Evolutionary conservation across 2,329 filamentous ascomycete genomes (phyloP).

Genomic region (Huntiella savannae): DNA sequence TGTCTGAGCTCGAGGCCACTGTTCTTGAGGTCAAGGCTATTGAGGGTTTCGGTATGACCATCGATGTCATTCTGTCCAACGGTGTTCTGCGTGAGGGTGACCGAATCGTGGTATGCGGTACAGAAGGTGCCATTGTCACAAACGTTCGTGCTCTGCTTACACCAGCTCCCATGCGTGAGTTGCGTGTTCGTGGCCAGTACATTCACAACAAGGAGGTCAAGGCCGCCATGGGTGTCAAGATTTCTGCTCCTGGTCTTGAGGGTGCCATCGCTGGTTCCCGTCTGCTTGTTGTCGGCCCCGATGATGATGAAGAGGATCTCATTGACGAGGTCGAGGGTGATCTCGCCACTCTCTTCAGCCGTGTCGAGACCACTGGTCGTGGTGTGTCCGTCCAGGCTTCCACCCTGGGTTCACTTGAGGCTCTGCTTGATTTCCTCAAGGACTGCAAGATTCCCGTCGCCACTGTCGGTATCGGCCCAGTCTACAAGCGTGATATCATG

Average conservation of each 20-base stretch:
- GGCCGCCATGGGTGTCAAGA: slow-evolving; percentile 95
- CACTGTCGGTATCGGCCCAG: slow-evolving; percentile 91
- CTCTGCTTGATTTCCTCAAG: slow-evolving; percentile 86
- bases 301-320: slow-evolving; percentile 92
- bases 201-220: slow-evolving; percentile 99
- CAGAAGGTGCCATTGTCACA: slow-evolving; percentile 87
- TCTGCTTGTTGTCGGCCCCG: slow-evolving; percentile 78
- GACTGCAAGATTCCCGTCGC: slow-evolving; percentile 92
- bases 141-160: slow-evolving; percentile 90
- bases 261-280: slow-evolving; percentile 91
- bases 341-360: slow-evolving; percentile 74
- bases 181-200: slow-evolving; percentile 88
- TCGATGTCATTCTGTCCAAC: slow-evolving; percentile 91
- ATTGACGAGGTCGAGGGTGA: slow-evolving; percentile 94
- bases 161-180: slow-evolving; percentile 76
- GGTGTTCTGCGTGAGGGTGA: slow-evolving; percentile 89
- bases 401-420: slow-evolving; percentile 90
- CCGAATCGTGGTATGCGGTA: slow-evolving; percentile 83
- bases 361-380: slow-evolving; percentile 77
- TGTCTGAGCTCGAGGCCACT: slow-evolving; percentile 92
- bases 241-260: slow-evolving; percentile 87
- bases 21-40: slow-evolving; percentile 98
- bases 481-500: slow-evolving; percentile 96
- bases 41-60: slow-evolving; percentile 95
- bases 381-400: slow-evolving; percentile 96